Base-by-base conservation (phyloP, 2,329 filamentous ascomycete genomes). In the Tolypocladium pustulatum region DNA sequence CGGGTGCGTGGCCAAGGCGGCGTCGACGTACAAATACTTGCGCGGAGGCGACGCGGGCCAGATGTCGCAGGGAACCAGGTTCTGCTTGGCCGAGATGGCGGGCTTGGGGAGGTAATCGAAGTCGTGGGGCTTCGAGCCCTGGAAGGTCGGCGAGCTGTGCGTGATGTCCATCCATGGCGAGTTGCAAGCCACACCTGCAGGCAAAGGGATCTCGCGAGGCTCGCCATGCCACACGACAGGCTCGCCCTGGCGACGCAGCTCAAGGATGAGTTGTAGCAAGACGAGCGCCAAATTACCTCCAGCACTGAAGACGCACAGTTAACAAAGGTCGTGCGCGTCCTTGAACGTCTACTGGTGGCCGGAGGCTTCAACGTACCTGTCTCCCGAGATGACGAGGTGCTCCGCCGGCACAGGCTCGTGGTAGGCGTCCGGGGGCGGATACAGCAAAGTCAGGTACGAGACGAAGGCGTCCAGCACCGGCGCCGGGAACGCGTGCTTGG, bases 81-180 rank as follows among this genome's bases (percentile, higher is more conserved):
- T 67, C 7, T 65, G 63, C 37, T 63, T 64, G 8, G 66, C 65
- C 54, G 70, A 60, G 38, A 61, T 62, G 20, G 60, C 74, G 71
- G 79, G 55, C 79, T 85, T 32, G 79, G 86, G 62, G 79, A 81
- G 65, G 60, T 71, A 74, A 66, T 76, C 73, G 59, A 69, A 75
- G 40, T 64, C 64, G 17, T 63, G 65, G 27, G 67, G 65, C 9
- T 62, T 62, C 46, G 61, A 57, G 51, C 62, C 63, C 37, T 69
- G 65, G 66, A 69, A 72, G 2, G 64, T 63, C 6, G 66, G 68
- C 13, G 68, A 69, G 64, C 81, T 83, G 64, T 86, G 81, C 4
- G 83, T 83, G 20, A 91, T 73, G 69, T 94, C 90, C 8, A 86
- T 68, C 89, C 89, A 93, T 3, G 88, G 86, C 1, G 83, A 87